These are phyloP conservation scores for Saccharomycopsis fermentans DNA, from an alignment of 805 yeast genomes.

Conservation along the genomic window DNA sequence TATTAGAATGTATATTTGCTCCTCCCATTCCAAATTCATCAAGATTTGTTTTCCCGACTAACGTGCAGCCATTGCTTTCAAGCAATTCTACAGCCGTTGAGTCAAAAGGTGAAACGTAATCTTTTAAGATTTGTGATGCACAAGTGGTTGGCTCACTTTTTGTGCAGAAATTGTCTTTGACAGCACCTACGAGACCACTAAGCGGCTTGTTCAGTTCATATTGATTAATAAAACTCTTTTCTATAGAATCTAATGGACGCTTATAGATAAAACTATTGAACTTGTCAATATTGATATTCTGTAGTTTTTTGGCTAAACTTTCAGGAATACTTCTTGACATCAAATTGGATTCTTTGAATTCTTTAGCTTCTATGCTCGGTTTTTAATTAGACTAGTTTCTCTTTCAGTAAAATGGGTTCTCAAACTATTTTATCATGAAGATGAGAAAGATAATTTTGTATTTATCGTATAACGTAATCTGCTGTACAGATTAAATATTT, in stretches of 20 bases:
- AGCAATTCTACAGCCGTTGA: constrained; percentile 61
- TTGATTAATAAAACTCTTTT: background rate
- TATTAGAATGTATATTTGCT: constrained; percentile 43
- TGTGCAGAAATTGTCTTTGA: constrained; percentile 80
- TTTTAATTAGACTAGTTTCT: too few relatives aligned
- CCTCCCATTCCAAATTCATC: constrained; percentile 99
- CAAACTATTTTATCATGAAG: too few relatives aligned
- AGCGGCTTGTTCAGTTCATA: constrained; percentile 19
- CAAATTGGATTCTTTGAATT: background rate
- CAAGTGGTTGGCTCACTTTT: constrained; percentile 63
- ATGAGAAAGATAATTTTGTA: too few relatives aligned
- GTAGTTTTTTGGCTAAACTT: background rate
- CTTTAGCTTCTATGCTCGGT: too few relatives aligned
- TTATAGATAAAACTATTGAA: constrained; percentile 36
- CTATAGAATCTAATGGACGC: constrained; percentile 20
- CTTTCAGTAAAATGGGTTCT: too few relatives aligned
- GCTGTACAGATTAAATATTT: too few relatives aligned
- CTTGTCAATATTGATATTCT: constrained; percentile 8
- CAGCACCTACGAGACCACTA: constrained; percentile 32
- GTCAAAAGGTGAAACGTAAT: constrained; percentile 66
- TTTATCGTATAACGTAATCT: too few relatives aligned
- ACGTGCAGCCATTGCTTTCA: constrained; percentile 37
- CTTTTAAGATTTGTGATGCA: constrained; percentile 51
- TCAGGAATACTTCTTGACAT: background rate
- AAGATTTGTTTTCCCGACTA: constrained; percentile 75